A percentile compares a stretch with the other conserved stretches of the same genome.
These are phyloP conservation scores for Plenodomus tracheiphilus DNA, from an alignment of 2,329 filamentous ascomycete species.

Conservation along the genomic window DNA sequence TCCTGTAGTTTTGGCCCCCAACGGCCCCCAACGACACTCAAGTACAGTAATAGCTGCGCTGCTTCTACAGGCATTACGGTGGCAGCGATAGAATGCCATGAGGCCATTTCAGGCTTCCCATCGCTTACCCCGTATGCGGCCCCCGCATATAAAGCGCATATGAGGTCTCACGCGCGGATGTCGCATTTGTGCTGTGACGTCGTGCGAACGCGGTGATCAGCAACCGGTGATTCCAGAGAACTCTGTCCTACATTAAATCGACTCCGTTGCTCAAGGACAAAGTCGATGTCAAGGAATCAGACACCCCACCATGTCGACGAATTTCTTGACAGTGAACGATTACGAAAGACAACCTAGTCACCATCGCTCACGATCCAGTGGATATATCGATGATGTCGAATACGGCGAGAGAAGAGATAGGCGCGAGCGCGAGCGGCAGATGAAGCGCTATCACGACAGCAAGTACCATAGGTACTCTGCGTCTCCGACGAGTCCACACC, in stretches of 20 bases:
- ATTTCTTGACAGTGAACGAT: constrained; percentile 16
- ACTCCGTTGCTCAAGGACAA: background rate
- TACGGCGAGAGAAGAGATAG: constrained; percentile 21
- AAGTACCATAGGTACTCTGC: constrained; percentile 1
- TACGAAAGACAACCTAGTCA: constrained; percentile 3
- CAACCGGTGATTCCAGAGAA: background rate
- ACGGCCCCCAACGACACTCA: constrained; percentile 16
- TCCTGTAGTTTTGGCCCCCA: constrained; percentile 9
- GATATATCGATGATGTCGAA: constrained; percentile 27
- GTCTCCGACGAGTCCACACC: background rate
- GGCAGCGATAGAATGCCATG: constrained; percentile 7
- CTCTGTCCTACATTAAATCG: background rate
- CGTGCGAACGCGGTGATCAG: background rate
- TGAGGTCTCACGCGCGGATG: background rate
- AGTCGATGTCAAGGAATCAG: background rate
- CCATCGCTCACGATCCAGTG: constrained; percentile 28
- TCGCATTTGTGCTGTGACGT: background rate
- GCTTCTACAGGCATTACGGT: constrained; percentile 7
- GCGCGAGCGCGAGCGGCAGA: constrained; percentile 21
- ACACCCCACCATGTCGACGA: constrained; percentile 2
- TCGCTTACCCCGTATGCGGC: background rate
- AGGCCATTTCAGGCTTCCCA: background rate
- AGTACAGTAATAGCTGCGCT: constrained; percentile 1
- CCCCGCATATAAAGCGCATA: background rate
- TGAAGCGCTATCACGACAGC: constrained; percentile 26